A percentile compares a stretch with the other conserved stretches of the same genome.
Evolutionary conservation across 1,284 basidiomycete genomes (phyloP).

Genomic region (Irpex sp.): DNA sequence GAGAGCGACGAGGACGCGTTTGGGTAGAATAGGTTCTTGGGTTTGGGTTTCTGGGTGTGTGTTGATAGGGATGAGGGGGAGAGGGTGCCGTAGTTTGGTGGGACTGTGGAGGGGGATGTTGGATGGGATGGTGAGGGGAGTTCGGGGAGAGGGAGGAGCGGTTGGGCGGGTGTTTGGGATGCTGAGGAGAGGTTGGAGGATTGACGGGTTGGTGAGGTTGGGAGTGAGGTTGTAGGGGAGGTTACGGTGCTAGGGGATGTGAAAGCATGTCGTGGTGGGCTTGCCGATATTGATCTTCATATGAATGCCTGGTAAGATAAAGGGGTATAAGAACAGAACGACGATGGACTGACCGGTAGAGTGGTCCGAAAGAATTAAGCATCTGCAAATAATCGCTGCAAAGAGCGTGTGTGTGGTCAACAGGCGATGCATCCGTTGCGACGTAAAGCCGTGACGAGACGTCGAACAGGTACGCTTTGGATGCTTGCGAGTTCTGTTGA

Average conservation of each 20-base stretch:
- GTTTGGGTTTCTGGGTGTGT: constrained; percentile 10
- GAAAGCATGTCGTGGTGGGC: constrained; percentile 17
- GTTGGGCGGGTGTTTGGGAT: constrained; percentile 10
- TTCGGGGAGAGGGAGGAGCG: constrained; percentile 11
- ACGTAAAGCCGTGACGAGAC: constrained; percentile 82
- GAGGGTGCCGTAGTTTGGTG: not conserved
- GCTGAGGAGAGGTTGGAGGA: constrained; percentile 2
- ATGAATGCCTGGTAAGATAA: too few species aligned
- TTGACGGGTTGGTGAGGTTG: constrained; percentile 1
- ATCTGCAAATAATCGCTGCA: constrained; percentile 91
- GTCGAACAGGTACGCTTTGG: constrained; percentile 93
- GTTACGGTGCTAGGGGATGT: not conserved
- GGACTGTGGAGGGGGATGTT: not conserved
- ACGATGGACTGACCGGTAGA: constrained; percentile 82
- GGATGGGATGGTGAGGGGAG: not conserved
- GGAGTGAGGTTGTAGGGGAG: constrained; percentile 6
- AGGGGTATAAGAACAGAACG: too few species aligned
- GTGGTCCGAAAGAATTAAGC: constrained; percentile 77
- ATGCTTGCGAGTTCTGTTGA: constrained; percentile 77
- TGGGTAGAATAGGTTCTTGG: constrained; percentile 42
- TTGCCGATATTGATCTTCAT: constrained; percentile 25
- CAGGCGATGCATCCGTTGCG: constrained; percentile 89
- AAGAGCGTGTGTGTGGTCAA: constrained; percentile 85
- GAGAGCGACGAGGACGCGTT: constrained; percentile 50
- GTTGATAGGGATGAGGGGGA: not conserved